These are phyloP conservation scores for Metschnikowia cerradonensis DNA, from an alignment of 805 yeast species.

Conservation along the genomic window DNA sequence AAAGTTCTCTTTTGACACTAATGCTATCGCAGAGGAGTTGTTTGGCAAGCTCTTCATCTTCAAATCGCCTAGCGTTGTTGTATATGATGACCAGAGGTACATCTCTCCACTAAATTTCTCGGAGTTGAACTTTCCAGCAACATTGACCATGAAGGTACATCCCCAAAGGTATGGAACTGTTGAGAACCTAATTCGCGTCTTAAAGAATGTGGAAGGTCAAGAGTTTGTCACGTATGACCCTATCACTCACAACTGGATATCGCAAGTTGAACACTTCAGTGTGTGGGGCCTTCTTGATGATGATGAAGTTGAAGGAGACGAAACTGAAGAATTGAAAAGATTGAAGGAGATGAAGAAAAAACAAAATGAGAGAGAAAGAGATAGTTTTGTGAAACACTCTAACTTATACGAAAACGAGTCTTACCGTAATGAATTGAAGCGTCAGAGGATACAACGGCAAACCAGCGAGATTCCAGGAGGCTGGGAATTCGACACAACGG, in stretches of 20 bases:
- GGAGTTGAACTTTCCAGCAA: slow-evolving; percentile 76
- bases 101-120: slow-evolving; percentile 54
- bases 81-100: slow-evolving; percentile 49
- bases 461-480: slow-evolving; percentile 36
- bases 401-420: slow-evolving; percentile 28
- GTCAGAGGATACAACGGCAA: slow-evolving; percentile 28
- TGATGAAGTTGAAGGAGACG: slow-evolving; percentile 46
- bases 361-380: slow-evolving; percentile 42
- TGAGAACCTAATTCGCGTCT: slow-evolving; percentile 44
- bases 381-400: slow-evolving; percentile 28
- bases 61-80: slow-evolving; percentile 50
- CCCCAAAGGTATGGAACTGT: slow-evolving; percentile 46
- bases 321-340: slow-evolving; percentile 22
- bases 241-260: slow-evolving; percentile 69
- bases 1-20: slow-evolving; percentile 30
- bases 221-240: slow-evolving; percentile 79
- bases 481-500: slow-evolving; percentile 23
- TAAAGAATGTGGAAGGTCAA: slow-evolving; percentile 61
- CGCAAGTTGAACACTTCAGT: slow-evolving; percentile 86
- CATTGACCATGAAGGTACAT: slow-evolving; percentile 58
- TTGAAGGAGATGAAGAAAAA: slow-evolving; percentile 31
- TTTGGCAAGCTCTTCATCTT: slow-evolving; percentile 37
- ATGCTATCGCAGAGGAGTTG: slow-evolving; percentile 40
- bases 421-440: slow-evolving; percentile 31
- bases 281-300: slow-evolving; percentile 81